Percentiles rank a stretch among this genome's conserved stretches.
Conservation (phyloP, 2,329 filamentous ascomycete genomes). For the Phialophora verrucosa region DNA sequence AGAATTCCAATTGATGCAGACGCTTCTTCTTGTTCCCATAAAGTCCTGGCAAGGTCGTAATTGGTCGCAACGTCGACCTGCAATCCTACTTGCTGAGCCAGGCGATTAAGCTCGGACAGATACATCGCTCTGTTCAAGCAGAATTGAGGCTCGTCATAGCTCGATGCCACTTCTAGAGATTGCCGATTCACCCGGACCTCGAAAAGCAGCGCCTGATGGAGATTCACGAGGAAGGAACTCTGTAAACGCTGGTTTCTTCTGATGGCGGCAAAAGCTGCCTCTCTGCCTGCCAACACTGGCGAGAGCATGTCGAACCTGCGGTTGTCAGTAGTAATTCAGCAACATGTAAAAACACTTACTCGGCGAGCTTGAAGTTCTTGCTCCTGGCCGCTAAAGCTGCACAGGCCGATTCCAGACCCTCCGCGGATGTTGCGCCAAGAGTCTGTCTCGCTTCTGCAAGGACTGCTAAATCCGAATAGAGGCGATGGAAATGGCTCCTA, state of each 20-base stretch:
- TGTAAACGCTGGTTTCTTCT: constrained; percentile 71
- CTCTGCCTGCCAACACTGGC: constrained; percentile 79
- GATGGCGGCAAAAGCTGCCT: constrained; percentile 80
- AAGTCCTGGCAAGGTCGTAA: constrained; percentile 82
- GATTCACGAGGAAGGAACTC: constrained; percentile 64
- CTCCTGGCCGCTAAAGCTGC: constrained; percentile 21
- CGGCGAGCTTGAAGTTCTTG: constrained; percentile 24
- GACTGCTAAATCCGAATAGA: constrained; percentile 29
- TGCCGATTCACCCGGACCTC: constrained; percentile 79
- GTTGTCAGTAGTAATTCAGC: constrained; percentile 5
- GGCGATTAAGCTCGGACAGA: constrained; percentile 75
- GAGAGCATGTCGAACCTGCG: constrained; percentile 67
- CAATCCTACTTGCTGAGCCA: constrained; percentile 73
- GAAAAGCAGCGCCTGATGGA: constrained; percentile 68
- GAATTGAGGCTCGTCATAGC: constrained; percentile 82
- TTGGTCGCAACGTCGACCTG: constrained; percentile 77
- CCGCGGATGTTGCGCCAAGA: constrained; percentile 17
- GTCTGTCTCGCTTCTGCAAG: constrained; percentile 33
- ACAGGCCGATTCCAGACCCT: constrained; percentile 26
- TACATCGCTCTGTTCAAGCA: constrained; percentile 84
- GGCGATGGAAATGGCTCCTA: constrained; percentile 2
- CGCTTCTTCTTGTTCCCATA: constrained; percentile 95
- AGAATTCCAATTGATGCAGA: constrained; percentile 87
- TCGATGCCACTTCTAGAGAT: constrained; percentile 75
- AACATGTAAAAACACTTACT: constrained; percentile 19